Evolutionary conservation across 1,284 basidiomycete genomes (phyloP).

Genomic region (Lentinula novae-zelandiae): DNA sequence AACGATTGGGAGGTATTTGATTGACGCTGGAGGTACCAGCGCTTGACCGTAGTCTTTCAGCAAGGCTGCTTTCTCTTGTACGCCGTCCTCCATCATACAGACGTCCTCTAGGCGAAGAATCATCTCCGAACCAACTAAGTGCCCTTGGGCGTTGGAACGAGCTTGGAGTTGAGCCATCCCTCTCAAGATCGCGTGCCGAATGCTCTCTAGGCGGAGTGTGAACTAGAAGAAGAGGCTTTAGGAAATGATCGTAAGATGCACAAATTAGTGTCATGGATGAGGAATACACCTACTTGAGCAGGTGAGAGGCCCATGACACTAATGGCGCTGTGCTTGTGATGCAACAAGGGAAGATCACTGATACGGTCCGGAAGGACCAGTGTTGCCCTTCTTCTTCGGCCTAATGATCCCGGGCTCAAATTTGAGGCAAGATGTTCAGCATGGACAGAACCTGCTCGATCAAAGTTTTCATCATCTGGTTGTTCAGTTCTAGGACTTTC

Average conservation of each 20-base stretch:
- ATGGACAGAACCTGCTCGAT: slow-evolving; percentile 8
- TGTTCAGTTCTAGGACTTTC: slow-evolving; percentile 18
- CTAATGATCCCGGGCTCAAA: slow-evolving; percentile 24
- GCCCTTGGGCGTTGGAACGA: slow-evolving; percentile 36
- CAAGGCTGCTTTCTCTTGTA: slow-evolving; percentile 18
- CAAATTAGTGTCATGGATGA: not conserved
- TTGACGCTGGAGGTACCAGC: not conserved
- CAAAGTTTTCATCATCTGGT: slow-evolving; percentile 22
- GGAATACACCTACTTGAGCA: slow-evolving; percentile 48
- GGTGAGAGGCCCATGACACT: slow-evolving; percentile 68
- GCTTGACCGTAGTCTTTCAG: not conserved
- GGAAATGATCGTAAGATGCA: slow-evolving; percentile 7
- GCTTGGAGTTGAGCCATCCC: slow-evolving; percentile 21
- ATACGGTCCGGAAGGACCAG: slow-evolving; percentile 42
- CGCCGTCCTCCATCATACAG: slow-evolving; percentile 9
- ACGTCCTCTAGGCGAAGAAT: slow-evolving; percentile 17
- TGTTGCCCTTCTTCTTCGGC: slow-evolving; percentile 37
- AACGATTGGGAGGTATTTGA: slow-evolving; percentile 1
- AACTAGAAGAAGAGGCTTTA: slow-evolving; percentile 55
- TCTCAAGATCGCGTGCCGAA: slow-evolving; percentile 30
- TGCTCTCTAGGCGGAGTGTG: slow-evolving; percentile 59
- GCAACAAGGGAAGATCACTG: slow-evolving; percentile 39
- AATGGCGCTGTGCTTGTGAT: slow-evolving; percentile 50
- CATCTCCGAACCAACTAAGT: slow-evolving; percentile 43
- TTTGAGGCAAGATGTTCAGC: slow-evolving; percentile 22